phyloP scores from a whole-genome alignment of 805 yeast species.

The Blastobotrys robertii region DNA sequence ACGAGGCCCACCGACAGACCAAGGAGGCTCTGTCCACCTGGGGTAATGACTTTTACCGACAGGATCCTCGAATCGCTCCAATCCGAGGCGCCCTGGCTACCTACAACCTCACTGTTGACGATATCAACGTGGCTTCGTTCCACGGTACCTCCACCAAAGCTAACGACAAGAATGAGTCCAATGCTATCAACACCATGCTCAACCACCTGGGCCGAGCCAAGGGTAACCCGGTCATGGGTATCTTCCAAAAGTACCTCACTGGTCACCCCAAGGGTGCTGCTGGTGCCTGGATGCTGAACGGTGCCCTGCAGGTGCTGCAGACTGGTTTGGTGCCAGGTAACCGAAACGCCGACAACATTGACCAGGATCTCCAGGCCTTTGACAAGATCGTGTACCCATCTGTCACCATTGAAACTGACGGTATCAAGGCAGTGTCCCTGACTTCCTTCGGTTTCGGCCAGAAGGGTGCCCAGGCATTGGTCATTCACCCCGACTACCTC shows the following conservation, averaged over 20 bases:
- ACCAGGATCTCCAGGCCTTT: slow-evolving; percentile 66
- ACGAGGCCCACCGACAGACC: slow-evolving; percentile 77
- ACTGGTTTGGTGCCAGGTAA: slow-evolving; percentile 96
- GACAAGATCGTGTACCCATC: slow-evolving; percentile 92
- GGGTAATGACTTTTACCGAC: slow-evolving; percentile 90
- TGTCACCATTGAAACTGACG: slow-evolving; percentile 86
- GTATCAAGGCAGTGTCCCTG: slow-evolving; percentile 92
- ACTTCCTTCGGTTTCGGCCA: slow-evolving; percentile 99
- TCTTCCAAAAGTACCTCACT: slow-evolving; percentile 96
- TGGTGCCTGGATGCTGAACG: slow-evolving; percentile 99
- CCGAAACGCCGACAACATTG: slow-evolving; percentile 96
- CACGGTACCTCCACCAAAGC: slow-evolving; percentile 99
- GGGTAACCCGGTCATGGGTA: slow-evolving; percentile 97
- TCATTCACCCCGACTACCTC: slow-evolving; percentile 87
- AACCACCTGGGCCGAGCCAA: slow-evolving; percentile 89
- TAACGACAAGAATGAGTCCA: slow-evolving; percentile 95
- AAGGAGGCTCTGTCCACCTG: slow-evolving; percentile 84
- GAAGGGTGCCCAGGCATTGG: slow-evolving; percentile 95
- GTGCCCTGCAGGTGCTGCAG: slow-evolving; percentile 88
- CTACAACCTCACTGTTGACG: slow-evolving; percentile 87
- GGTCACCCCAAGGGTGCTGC: slow-evolving; percentile 99
- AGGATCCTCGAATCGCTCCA: slow-evolving; percentile 92
- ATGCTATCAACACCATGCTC: slow-evolving; percentile 87
- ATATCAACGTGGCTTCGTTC: slow-evolving; percentile 93
- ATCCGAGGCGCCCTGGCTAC: slow-evolving; percentile 94